Evolutionary conservation across 2,329 filamentous ascomycete species (phyloP), one percentile per base, ranked within the genome.

Genomic region (Penicillium occitanis): DNA sequence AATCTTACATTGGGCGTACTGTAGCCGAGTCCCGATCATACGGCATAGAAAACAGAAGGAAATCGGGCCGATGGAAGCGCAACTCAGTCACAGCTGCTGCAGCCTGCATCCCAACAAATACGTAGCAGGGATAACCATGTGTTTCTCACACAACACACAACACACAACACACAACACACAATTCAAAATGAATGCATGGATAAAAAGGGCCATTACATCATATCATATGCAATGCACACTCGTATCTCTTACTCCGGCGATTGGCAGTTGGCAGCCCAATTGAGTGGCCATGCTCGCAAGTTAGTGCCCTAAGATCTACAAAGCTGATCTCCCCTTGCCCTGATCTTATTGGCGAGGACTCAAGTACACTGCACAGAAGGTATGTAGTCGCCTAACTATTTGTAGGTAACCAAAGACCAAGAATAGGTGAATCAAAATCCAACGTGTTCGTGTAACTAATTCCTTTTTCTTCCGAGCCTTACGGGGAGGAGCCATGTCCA

Each of bases 311-410:
- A 46, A 28, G 57, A 60, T 60, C 57, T 60, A 46, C 60, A 55
- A 13, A 22, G 60, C 42, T n/a, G 46, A 62, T 62, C 60, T n/a
- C 35, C 30, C 19, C 28, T 22, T 51, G n/a, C 60, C 30, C 10
- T 5, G 44, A 19, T 51, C 35, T 19, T 48, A 64, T 64, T 64
- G 62, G 62, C 62, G 37, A 48, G 50, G 62, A 64, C 22, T 46
- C 50, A 55, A 10, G 19, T n/a, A 37, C 35, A 13, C 10, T 35
- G 11, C 33, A 46, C n/a, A 19, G 6, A 46, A 22, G 8, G 17
- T 25, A 25, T 3, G 2, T n/a, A 30, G 14, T 48, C 44, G 44
- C 44, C 19, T 48, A 48, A 48, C n/a, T 11, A 19, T 46, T 4
- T 48, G 46, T 10, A 48, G 46, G 4, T 11, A 25, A n/a, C 14